Conservation (phyloP, 306 rosid species). For the Vigna hirtella region DNA sequence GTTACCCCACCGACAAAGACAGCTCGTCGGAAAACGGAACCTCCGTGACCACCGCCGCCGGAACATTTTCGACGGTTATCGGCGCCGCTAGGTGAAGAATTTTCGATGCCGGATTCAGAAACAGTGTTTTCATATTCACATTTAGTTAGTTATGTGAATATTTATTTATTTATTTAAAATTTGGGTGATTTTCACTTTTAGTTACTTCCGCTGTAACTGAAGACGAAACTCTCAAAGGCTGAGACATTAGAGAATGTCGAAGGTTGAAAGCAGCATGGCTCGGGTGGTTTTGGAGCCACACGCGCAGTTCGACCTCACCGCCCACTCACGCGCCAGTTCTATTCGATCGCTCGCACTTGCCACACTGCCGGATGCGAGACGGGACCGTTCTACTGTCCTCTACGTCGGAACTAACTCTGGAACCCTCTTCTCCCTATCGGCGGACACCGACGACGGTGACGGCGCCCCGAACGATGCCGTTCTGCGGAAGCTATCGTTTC, state of each 20-base stretch:
- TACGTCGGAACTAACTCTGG: constrained; percentile 82
- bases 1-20: too few relatives aligned
- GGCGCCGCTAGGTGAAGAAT: too few relatives aligned
- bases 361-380: constrained; percentile 34
- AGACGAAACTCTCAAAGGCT: too few relatives aligned
- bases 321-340: constrained; percentile 57
- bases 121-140: too few relatives aligned
- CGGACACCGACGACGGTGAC: constrained; percentile 35
- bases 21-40: too few relatives aligned
- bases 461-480: constrained; percentile 14
- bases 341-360: constrained; percentile 68
- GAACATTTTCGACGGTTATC: too few relatives aligned
- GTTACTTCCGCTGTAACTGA: too few relatives aligned
- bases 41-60: too few relatives aligned
- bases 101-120: too few relatives aligned
- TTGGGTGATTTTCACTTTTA: too few relatives aligned
- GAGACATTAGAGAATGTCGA: constrained; percentile 52
- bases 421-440: constrained; percentile 65
- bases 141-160: too few relatives aligned
- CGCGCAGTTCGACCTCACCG: constrained; percentile 65
- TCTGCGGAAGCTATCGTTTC: constrained; percentile 54
- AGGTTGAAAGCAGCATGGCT: constrained; percentile 58
- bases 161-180: too few relatives aligned
- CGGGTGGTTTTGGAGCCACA: constrained; percentile 80
- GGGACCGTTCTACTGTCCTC: constrained; percentile 49